A percentile compares a stretch with the other conserved stretches of the same genome.
Conservation (phyloP, 208 protist genomes). For the Endotrypanum monterogeii region DNA sequence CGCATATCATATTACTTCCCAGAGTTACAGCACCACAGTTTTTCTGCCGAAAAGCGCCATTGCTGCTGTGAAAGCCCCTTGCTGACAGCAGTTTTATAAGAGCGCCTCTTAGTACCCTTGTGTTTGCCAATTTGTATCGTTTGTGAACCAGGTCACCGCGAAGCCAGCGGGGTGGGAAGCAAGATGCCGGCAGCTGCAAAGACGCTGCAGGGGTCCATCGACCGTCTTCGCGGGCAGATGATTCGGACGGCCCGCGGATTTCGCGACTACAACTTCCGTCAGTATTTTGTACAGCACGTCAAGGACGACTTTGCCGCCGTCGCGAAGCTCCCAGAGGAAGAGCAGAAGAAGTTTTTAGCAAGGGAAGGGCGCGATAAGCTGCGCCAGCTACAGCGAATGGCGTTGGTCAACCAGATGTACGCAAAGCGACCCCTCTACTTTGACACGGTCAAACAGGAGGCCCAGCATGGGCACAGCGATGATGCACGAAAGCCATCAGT, state of each 20-base stretch:
- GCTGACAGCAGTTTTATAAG: background rate
- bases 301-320: conserved; percentile 74
- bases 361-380: conserved; percentile 62
- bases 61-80: background rate
- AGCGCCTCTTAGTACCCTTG: background rate
- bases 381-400: conserved; percentile 87
- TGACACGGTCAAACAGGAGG: conserved; percentile 35
- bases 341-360: conserved; percentile 57
- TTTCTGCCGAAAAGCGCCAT: background rate
- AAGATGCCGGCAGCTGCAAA: background rate
- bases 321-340: conserved; percentile 43
- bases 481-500: background rate
- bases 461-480: background rate
- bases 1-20: background rate
- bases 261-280: conserved; percentile 89
- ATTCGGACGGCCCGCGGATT: conserved; percentile 64
- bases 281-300: conserved; percentile 84
- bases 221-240: conserved; percentile 52
- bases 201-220: conserved; percentile 30
- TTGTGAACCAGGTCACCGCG: background rate
- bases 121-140: background rate
- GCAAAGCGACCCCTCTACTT: conserved; percentile 64
- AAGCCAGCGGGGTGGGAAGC: background rate
- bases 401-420: conserved; percentile 83
- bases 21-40: background rate